phyloP scores from a whole-genome alignment of 2,329 filamentous ascomycete genomes.

The Fusarium kyushuense region DNA sequence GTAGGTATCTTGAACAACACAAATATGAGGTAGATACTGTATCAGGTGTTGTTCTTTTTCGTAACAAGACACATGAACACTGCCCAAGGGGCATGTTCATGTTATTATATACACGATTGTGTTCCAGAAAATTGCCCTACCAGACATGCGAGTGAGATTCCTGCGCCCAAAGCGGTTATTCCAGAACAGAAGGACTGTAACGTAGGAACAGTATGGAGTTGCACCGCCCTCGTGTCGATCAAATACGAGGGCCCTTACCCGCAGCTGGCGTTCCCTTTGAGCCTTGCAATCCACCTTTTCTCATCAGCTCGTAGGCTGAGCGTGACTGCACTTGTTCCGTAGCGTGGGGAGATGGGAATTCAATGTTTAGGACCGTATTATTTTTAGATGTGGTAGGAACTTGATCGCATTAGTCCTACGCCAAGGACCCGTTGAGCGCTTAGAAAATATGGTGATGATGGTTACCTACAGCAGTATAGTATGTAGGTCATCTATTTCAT shows the following conservation, averaged over 20 bases:
- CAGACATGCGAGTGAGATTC: not conserved
- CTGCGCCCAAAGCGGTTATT: conserved; percentile 24
- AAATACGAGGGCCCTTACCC: conserved; percentile 38
- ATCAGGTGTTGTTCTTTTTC: conserved; percentile 15
- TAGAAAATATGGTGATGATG: conserved; percentile 5
- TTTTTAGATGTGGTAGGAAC: conserved; percentile 22
- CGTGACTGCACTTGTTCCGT: conserved; percentile 6
- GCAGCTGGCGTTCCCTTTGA: conserved; percentile 31
- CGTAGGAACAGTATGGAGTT: conserved; percentile 20
- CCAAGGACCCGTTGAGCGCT: conserved; percentile 1
- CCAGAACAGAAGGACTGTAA: conserved; percentile 16
- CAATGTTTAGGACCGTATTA: conserved; percentile 9
- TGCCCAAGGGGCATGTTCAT: conserved; percentile 21
- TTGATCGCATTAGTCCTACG: not conserved
- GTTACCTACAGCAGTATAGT: not conserved
- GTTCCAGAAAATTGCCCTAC: conserved; percentile 10
- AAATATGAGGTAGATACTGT: conserved; percentile 10
- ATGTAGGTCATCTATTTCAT: not conserved
- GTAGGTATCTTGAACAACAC: not conserved
- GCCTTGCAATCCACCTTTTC: conserved; percentile 31
- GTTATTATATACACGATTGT: conserved; percentile 27
- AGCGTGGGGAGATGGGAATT: conserved; percentile 29
- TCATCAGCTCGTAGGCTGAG: conserved; percentile 13
- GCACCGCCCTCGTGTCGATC: conserved; percentile 40
- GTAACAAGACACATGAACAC: conserved; percentile 8